phyloP scores from a whole-genome alignment of 371 early-diverging fungal genomes.

The Entomophthora muscae region DNA sequence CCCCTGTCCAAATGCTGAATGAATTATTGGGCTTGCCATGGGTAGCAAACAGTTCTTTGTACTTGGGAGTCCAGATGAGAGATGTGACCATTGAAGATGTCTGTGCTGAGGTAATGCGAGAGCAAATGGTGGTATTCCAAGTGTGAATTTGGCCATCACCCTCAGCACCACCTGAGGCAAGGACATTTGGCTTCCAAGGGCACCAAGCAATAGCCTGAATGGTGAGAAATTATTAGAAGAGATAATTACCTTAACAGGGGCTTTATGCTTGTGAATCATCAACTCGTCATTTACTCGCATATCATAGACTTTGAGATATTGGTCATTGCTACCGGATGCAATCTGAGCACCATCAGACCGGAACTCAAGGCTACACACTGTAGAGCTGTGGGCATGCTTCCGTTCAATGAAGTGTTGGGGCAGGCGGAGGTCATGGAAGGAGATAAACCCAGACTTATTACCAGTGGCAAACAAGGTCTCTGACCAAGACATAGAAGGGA shows the following conservation, averaged over 20 bases:
- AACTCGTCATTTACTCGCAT: conserved; percentile 35
- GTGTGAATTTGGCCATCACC: conserved; percentile 84
- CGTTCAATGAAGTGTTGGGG: conserved; percentile 22
- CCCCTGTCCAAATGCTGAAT: conserved; percentile 78
- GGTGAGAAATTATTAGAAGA: conserved; percentile 5
- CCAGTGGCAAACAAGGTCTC: conserved; percentile 71
- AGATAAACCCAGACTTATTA: conserved; percentile 74
- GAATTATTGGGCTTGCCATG: conserved; percentile 88
- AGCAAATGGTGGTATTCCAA: conserved; percentile 79
- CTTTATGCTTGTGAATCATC: conserved; percentile 6
- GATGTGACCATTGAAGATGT: conserved; percentile 92
- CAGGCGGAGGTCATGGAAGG: conserved; percentile 83
- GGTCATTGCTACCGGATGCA: conserved; percentile 97
- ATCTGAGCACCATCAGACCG: conserved; percentile 60
- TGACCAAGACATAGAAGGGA: conserved; percentile 79
- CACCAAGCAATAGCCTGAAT: conserved; percentile 93
- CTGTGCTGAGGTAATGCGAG: conserved; percentile 14
- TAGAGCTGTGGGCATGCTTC: background rate
- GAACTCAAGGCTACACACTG: background rate
- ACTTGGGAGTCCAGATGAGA: conserved; percentile 74
- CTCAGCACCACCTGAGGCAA: conserved; percentile 95
- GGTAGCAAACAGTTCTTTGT: conserved; percentile 82
- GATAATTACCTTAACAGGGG: conserved; percentile 14
- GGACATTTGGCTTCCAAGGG: conserved; percentile 82
- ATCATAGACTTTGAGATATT: conserved; percentile 89